Conservation (phyloP, 306 rosid species). For the Prunus kanzakura region DNA sequence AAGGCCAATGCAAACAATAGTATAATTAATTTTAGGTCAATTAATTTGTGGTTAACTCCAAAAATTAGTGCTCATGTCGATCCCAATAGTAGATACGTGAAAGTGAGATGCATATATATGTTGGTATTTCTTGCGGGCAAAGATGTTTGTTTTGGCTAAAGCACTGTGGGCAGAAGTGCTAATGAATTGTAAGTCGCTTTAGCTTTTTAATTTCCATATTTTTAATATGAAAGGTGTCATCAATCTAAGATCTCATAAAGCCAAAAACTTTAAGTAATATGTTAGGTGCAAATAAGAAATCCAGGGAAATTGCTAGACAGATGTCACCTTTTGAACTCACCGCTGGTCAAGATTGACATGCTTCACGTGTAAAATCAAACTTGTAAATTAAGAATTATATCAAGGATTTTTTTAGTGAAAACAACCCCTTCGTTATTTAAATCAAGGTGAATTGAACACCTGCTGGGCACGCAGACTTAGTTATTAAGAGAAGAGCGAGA, state of each 20-base stretch:
- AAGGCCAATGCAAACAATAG: neutral
- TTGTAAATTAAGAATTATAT: neutral
- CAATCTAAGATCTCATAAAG: constrained; percentile 27
- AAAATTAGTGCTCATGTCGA: neutral
- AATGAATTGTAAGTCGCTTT: constrained; percentile 2
- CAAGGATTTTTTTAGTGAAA: neutral
- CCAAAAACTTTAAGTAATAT: constrained; percentile 53
- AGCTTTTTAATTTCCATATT: neutral
- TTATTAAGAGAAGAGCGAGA: neutral
- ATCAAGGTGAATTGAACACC: neutral
- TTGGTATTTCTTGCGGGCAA: constrained; percentile 14
- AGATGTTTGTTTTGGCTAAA: neutral
- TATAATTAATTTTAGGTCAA: neutral
- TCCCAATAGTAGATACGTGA: neutral
- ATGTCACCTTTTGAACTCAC: constrained; percentile 35
- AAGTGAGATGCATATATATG: neutral
- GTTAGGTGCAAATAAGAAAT: constrained; percentile 35
- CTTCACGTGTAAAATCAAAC: neutral
- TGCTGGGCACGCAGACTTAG: neutral
- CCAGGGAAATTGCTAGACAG: constrained; percentile 33
- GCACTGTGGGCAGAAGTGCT: neutral
- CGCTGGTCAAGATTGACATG: constrained; percentile 15
- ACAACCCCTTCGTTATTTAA: neutral
- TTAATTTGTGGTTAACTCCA: neutral
- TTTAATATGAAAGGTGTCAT: constrained; percentile 21